These are phyloP conservation scores for Alliaria petiolata DNA, from an alignment of 345 rosid species.

Conservation along the genomic window DNA sequence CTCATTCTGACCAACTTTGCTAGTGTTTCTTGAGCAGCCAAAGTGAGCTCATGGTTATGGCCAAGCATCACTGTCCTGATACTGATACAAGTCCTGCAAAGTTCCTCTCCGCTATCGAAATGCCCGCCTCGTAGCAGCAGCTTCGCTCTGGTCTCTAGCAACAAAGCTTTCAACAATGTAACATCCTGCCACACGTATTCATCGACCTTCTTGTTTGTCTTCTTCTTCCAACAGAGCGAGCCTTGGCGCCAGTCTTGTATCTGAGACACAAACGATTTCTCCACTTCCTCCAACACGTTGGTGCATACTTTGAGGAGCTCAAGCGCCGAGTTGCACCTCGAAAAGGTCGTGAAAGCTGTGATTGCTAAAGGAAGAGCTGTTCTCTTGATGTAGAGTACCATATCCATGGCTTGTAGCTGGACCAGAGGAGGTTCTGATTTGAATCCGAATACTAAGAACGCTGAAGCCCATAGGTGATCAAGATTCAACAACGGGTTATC, in stretches of 20 bases:
- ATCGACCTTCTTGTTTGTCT: slow-evolving; percentile 54
- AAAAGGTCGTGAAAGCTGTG: slow-evolving; percentile 71
- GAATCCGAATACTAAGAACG: slow-evolving; percentile 88
- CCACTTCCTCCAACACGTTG: slow-evolving; percentile 82
- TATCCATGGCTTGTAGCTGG: slow-evolving; percentile 64
- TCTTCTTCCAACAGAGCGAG: slow-evolving; percentile 85
- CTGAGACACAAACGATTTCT: slow-evolving; percentile 85
- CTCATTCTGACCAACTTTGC: slow-evolving; percentile 88
- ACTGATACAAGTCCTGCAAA: slow-evolving; percentile 85
- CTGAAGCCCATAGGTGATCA: slow-evolving; percentile 88
- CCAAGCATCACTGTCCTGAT: slow-evolving; percentile 94
- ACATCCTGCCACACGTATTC: slow-evolving; percentile 94
- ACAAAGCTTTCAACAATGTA: slow-evolving; percentile 70
- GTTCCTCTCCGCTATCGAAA: slow-evolving; percentile 78
- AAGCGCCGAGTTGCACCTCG: slow-evolving; percentile 80
- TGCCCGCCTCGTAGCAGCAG: slow-evolving; percentile 82
- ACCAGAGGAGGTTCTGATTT: slow-evolving; percentile 80
- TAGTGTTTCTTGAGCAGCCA: slow-evolving; percentile 92
- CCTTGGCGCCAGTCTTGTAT: slow-evolving; percentile 83
- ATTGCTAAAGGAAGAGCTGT: slow-evolving; percentile 83
- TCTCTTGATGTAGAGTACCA: slow-evolving; percentile 74
- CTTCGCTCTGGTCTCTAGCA: slow-evolving; percentile 84
- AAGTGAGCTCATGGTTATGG: slow-evolving; percentile 72
- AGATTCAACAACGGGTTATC: slow-evolving; percentile 48
- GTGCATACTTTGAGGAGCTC: slow-evolving; percentile 90